A percentile compares a stretch with the other conserved stretches of the same genome.
Evolutionary conservation across 495 filamentous ascomycete genomes (phyloP).

Genomic region (Penicillium chermesinum): DNA sequence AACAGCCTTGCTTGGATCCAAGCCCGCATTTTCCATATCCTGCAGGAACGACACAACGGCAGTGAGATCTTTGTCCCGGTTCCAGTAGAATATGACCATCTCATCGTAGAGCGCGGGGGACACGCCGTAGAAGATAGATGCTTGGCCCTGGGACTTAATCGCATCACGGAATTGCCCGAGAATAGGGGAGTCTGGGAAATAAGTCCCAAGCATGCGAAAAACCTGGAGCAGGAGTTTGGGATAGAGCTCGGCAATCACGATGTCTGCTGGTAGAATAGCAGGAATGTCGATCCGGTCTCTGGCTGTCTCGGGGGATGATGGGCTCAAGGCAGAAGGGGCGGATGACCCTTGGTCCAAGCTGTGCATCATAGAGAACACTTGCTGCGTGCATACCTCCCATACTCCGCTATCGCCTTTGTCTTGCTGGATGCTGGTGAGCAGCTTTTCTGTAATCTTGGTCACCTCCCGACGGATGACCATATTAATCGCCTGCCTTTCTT

Average conservation of each 20-base stretch:
- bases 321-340: neutral
- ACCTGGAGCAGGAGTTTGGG: conserved; percentile 59
- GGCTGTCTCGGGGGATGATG: neutral
- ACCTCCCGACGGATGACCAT: conserved; percentile 27
- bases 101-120: conserved; percentile 72
- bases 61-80: conserved; percentile 53
- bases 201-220: conserved; percentile 55
- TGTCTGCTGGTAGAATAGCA: conserved; percentile 35
- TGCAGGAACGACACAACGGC: conserved; percentile 57
- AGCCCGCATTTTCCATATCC: conserved; percentile 72
- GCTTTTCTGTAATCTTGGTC: conserved; percentile 19
- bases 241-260: conserved; percentile 62
- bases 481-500: conserved; percentile 17
- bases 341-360: conserved; percentile 27
- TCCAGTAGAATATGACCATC: conserved; percentile 60
- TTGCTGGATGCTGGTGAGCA: conserved; percentile 26
- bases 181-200: conserved; percentile 59
- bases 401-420: conserved; percentile 60
- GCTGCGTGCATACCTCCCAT: conserved; percentile 64
- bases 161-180: conserved; percentile 59
- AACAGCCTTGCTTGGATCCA: conserved; percentile 58
- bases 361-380: conserved; percentile 60
- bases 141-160: conserved; percentile 64
- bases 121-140: conserved; percentile 67
- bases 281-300: conserved; percentile 22